Evolutionary conservation across 2,329 filamentous ascomycete genomes (phyloP).

Genomic region (Cladosporium sp.): DNA sequence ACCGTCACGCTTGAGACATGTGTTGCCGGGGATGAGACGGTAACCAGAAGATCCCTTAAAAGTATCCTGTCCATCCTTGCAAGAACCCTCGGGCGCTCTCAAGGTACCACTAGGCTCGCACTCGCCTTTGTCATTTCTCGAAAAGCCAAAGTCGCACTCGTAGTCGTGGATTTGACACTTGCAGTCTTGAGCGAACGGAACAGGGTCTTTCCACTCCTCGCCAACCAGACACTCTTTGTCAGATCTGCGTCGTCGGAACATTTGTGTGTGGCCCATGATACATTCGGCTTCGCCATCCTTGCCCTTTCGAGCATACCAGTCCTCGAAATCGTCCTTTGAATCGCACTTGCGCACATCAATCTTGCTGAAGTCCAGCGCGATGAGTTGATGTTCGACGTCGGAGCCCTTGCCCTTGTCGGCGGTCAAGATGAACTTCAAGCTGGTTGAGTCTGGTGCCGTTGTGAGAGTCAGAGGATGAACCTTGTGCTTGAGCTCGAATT

Average conservation of each 20-base stretch:
- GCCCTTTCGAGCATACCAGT: slow-evolving; percentile 83
- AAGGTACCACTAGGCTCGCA: slow-evolving; percentile 68
- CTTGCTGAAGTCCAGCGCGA: slow-evolving; percentile 79
- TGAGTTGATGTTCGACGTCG: slow-evolving; percentile 60
- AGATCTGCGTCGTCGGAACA: slow-evolving; percentile 80
- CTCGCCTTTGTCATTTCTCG: slow-evolving; percentile 64
- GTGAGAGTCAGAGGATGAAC: slow-evolving; percentile 74
- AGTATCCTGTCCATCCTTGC: slow-evolving; percentile 68
- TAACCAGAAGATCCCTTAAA: slow-evolving; percentile 89
- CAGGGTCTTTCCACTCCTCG: slow-evolving; percentile 77
- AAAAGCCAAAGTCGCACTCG: slow-evolving; percentile 87
- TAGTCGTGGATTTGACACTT: slow-evolving; percentile 83
- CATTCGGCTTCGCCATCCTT: slow-evolving; percentile 79
- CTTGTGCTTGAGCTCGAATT: slow-evolving; percentile 67
- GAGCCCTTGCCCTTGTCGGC: slow-evolving; percentile 58
- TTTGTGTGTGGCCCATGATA: slow-evolving; percentile 94
- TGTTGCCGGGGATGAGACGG: slow-evolving; percentile 74
- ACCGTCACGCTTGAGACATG: slow-evolving; percentile 45
- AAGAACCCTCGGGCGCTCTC: slow-evolving; percentile 68
- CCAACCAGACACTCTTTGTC: slow-evolving; percentile 87
- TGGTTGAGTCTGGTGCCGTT: slow-evolving; percentile 89
- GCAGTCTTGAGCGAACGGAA: slow-evolving; percentile 70
- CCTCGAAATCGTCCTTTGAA: slow-evolving; percentile 72
- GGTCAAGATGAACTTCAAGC: slow-evolving; percentile 82
- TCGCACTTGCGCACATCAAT: slow-evolving; percentile 80